Percentiles rank a stretch among this genome's conserved stretches.
phyloP scores from a whole-genome alignment of 768 basidiomycete species.

The Trametes cingulata region DNA sequence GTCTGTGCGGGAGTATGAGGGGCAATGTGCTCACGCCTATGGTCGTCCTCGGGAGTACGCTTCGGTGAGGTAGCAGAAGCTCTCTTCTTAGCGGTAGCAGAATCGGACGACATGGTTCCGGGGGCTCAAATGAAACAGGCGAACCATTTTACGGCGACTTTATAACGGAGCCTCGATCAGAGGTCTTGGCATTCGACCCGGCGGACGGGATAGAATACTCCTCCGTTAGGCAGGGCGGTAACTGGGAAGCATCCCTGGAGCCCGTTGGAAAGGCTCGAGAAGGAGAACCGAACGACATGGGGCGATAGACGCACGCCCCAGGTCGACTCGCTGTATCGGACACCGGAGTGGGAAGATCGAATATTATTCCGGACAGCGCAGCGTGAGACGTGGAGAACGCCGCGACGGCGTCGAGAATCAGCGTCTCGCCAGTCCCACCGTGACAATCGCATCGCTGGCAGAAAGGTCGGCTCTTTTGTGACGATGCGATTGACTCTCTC shows the following conservation, averaged over 20 bases:
- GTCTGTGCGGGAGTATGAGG: slow-evolving; percentile 26
- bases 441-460: not conserved
- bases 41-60: slow-evolving; percentile 46
- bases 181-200: slow-evolving; percentile 17
- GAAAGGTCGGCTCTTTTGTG: slow-evolving; percentile 9
- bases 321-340: not conserved
- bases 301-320: slow-evolving; percentile 17
- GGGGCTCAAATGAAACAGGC: slow-evolving; percentile 12
- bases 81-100: slow-evolving; percentile 29
- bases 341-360: slow-evolving; percentile 15
- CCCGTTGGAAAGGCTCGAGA: slow-evolving; percentile 10
- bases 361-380: not conserved
- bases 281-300: slow-evolving; percentile 15
- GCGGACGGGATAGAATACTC: not conserved
- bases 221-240: slow-evolving; percentile 13
- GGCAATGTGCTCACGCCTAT: slow-evolving; percentile 37
- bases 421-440: not conserved
- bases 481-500: slow-evolving; percentile 9
- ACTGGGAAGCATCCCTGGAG: slow-evolving; percentile 11
- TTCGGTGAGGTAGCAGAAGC: slow-evolving; percentile 30
- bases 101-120: slow-evolving; percentile 28
- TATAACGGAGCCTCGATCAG: slow-evolving; percentile 7
- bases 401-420: slow-evolving; percentile 8
- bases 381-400: slow-evolving; percentile 13
- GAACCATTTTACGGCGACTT: slow-evolving; percentile 4